Percentiles rank a stretch among this genome's conserved stretches.
Evolutionary conservation across 306 rosid species (phyloP).

Genomic region (Trifolium repens): DNA sequence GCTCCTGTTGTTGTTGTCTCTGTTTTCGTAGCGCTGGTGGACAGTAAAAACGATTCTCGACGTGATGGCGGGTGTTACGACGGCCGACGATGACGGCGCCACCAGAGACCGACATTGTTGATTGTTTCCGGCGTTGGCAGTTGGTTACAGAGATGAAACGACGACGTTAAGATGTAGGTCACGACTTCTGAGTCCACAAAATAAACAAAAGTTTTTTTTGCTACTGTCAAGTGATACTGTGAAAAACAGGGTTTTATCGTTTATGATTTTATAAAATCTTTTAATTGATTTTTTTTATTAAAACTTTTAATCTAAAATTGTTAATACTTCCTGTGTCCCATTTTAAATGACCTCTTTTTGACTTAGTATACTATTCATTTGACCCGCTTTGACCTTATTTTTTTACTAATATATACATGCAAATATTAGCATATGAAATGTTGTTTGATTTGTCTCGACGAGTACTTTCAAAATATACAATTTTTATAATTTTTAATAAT

Average conservation of each 20-base stretch:
- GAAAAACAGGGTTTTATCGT: background rate
- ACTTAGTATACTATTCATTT: too few species aligned
- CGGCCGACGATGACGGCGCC: constrained; percentile 52
- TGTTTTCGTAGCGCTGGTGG: constrained; percentile 70
- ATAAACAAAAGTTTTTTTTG: background rate
- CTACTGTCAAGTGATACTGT: background rate
- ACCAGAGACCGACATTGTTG: constrained; percentile 63
- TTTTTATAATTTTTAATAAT: too few species aligned
- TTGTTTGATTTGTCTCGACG: too few species aligned
- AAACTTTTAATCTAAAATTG: too few species aligned
- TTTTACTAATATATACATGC: too few species aligned
- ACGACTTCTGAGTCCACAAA: constrained; percentile 1
- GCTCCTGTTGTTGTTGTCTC: constrained; percentile 43
- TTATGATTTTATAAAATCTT: background rate
- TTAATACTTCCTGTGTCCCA: too few species aligned
- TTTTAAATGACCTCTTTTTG: too few species aligned
- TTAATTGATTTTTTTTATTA: too few species aligned
- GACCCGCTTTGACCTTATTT: too few species aligned
- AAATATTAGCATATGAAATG: too few species aligned
- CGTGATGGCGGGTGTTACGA: constrained; percentile 40
- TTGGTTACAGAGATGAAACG: constrained; percentile 6
- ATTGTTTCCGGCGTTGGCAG: background rate
- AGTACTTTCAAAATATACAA: too few species aligned
- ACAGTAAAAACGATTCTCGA: constrained; percentile 67
- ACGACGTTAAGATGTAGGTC: constrained; percentile 27